phyloP scores from a whole-genome alignment of 805 yeast genomes.

The Lachancea sp. region DNA sequence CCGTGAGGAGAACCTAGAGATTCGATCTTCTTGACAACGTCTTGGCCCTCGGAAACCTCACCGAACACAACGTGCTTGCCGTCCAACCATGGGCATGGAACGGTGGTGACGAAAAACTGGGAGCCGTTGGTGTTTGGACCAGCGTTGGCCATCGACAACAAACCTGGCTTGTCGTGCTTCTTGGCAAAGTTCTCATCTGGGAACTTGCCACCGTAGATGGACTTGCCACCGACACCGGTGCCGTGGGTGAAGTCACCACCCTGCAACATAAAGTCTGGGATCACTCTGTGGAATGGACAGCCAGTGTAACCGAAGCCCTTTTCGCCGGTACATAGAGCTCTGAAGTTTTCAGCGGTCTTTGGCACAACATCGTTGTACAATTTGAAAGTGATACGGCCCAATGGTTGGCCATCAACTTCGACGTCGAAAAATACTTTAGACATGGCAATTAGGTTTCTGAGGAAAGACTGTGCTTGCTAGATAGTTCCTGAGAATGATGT shows the following conservation, averaged over 20 bases:
- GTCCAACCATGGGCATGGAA: constrained; percentile 80
- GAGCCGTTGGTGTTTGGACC: constrained; percentile 98
- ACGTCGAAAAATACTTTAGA: constrained; percentile 76
- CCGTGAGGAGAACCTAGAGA: constrained; percentile 68
- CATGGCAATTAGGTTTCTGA: constrained; percentile 32
- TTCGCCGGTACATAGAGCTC: constrained; percentile 92
- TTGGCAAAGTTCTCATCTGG: constrained; percentile 66
- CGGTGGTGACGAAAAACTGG: constrained; percentile 93
- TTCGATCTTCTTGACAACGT: constrained; percentile 82
- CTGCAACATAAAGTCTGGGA: constrained; percentile 97
- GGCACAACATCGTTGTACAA: constrained; percentile 88
- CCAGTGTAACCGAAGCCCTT: constrained; percentile 91
- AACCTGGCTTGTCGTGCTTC: constrained; percentile 75
- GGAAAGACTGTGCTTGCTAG: neutral
- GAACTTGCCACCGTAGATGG: constrained; percentile 76
- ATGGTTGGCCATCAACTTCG: constrained; percentile 67
- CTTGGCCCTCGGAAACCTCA: constrained; percentile 79
- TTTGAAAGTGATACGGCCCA: constrained; percentile 82
- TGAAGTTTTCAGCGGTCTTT: constrained; percentile 93
- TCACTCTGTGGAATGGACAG: constrained; percentile 94
- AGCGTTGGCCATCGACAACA: constrained; percentile 94
- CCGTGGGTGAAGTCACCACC: constrained; percentile 92
- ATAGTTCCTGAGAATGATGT: neutral
- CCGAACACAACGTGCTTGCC: constrained; percentile 96
- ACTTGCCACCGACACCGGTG: constrained; percentile 96